Evolutionary conservation across 352 stramenopile genomes (phyloP), one percentile per base, ranked within the genome.

Genomic region (Phytophthora cajani): DNA sequence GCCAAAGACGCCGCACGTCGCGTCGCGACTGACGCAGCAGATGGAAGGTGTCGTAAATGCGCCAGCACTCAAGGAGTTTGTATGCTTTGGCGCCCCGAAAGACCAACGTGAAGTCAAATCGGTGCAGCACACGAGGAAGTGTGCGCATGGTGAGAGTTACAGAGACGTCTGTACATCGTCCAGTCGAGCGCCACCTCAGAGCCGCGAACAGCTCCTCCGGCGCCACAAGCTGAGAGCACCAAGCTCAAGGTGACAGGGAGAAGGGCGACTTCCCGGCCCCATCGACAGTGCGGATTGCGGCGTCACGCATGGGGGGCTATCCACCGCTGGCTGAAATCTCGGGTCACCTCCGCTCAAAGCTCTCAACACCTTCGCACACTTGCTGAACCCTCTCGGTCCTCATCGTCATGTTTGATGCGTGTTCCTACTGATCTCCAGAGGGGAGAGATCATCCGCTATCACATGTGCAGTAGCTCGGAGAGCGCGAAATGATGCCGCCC

Each of bases 41-140:
- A 42, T 72, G 66, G 46, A 47, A 23, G 11, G 67, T 51, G 42
- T 65, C 56, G 40, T 56, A 58, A 58, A 58, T 65, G 67, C 38
- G 17, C 36, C 58, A 17, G 40, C 25, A 19, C 12, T 14, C 25
- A 54, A 47, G 30, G 51, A 44, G 17, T 60, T 65, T 71, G 68
- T 68, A 75, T 71, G 56, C 21, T 44, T 44, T 44, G 38, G 38
- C 36, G 12, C 36, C 38, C 19, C 25, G 44, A 62, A 57, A 42
- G 56, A 67, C 54, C 17, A 50, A 70, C 59, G 30, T 62, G 49
- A 46, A 55, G 62, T 67, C 68, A 75, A 75, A 75, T 75, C 68
- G 42, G 42, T 17, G 42, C 23, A 44, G n/a, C 21, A 27, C 21
- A 27, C 27, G 19, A 61, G 32, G 54, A 75, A 58, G 62, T 62